Base-by-base conservation (phyloP, 73 alveolate species). In the Paramecium octaurelia region DNA sequence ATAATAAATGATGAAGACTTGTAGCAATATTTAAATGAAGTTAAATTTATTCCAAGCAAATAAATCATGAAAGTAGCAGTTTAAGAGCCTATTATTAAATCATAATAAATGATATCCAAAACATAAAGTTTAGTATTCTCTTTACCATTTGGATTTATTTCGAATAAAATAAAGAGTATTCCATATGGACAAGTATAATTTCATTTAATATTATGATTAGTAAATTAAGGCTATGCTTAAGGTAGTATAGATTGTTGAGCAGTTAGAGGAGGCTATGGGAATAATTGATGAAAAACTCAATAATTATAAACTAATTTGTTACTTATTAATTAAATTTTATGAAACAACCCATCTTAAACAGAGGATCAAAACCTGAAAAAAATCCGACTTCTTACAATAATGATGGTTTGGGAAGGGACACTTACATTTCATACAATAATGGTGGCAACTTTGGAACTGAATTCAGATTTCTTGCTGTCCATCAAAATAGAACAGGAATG, bases 391-490 rank as follows among this genome's bases (percentile, higher is more conserved):
- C 48, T 20, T 80, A 80, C 18, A 24, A 31, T 24, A 80, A 80
- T 80, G 91, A 80, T 80, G 91, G 91, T 2, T 80, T 42, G 6
- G 91, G 91, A 24, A 80, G 91, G 9, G 91, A 80, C 16, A 42
- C 91, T 1, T 80, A 80, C 27, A 80, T 80, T 5, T 80, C 91
- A 1, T 80, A 80, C 8, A 80, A 80, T 46, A 80, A 80, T 80
- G 91, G 91, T 40, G 91, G 91, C 2, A 80, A 80, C 29, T 80
- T 80, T 27, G 91, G 91, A 1, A 48, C 91, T 1, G 91, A 80
- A 46, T 80, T 24, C 43, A 21, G 91, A 44, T 80, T 80, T 46
- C 38, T 80, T 11, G 14, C 38, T 9, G 48, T 27, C 11, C 76
- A 59, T n/a, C 21, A 80, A 80, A 42, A 23, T 8, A 40, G 91